Base-by-base conservation (phyloP, 495 filamentous ascomycete genomes). In the Talaromyces thailandensis region DNA sequence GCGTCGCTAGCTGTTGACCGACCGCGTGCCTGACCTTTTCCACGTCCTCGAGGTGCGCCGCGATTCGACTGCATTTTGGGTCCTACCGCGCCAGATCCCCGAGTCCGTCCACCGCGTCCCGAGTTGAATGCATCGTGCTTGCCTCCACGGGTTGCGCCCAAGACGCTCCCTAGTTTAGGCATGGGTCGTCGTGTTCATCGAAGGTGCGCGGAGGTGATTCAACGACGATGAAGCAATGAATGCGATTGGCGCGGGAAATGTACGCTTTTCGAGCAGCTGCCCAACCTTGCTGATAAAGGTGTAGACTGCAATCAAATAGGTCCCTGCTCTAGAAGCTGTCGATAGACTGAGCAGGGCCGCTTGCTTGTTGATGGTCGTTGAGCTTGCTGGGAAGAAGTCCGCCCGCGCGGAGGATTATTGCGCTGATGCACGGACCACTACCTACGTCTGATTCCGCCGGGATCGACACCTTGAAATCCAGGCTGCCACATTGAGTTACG, bases 141-240 rank as follows among this genome's bases (percentile, higher is more conserved):
- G n/a, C 59, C 43, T 28, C 37, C 43, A 21, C 59, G 59, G 59
- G 59, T 61, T 51, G 59, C 59, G 59, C 59, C 59, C 59, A 61
- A 61, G 40, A 25, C 59, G 59, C 59, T 61, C 59, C 59, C 59
- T 50, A 32, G 43, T 48, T 61, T 61, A 61, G 59, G 59, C 59
- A 61, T 61, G 24, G 43, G 59, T 52, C 59, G 59, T 61, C 59
- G 59, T 61, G 40, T 9, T 50, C 59, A 61, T 61, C 29, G 26
- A 52, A 61, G 59, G 2, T 61, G 18, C 16, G 37, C 28, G 45
- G 43, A 51, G n/a, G 43, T 51, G 25, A 32, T 31, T 50, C 59
- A 21, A 50, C 37, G 18, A 50, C 24, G 43, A 43, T 8, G 26
- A 52, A 25, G 28, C 21, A 16, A 26, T 28, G 51, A 14, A 55